Conservation (phyloP, 2,329 filamentous ascomycete species). For the Calonectria ilicicola region DNA sequence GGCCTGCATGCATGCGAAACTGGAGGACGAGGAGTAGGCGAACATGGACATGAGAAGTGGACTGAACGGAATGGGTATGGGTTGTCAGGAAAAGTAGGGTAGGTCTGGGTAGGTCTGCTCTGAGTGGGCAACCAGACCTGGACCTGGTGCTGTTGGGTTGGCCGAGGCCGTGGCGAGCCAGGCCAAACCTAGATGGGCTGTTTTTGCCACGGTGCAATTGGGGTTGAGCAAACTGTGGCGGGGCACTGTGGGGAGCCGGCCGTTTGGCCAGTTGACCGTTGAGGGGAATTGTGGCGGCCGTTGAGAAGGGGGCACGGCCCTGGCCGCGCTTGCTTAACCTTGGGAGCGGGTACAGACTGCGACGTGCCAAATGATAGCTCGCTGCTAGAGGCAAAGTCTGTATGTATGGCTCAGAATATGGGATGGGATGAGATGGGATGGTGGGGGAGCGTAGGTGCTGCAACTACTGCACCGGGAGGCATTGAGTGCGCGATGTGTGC, state of each 20-base stretch:
- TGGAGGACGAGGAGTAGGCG: slow-evolving; percentile 37
- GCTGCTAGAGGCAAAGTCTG: not conserved
- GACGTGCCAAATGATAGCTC: not conserved
- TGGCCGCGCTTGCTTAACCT: slow-evolving; percentile 36
- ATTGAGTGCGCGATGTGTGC: not conserved
- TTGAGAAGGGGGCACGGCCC: slow-evolving; percentile 45
- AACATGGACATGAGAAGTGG: slow-evolving; percentile 25
- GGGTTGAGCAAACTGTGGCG: slow-evolving; percentile 21
- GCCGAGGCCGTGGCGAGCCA: slow-evolving; percentile 26
- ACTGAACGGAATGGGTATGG: slow-evolving; percentile 2
- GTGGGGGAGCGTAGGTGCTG: not conserved
- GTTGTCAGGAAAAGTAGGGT: slow-evolving; percentile 1
- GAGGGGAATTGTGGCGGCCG: slow-evolving; percentile 41
- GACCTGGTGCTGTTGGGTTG: slow-evolving; percentile 23
- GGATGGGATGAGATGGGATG: not conserved
- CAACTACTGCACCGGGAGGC: not conserved
- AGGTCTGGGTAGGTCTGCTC: slow-evolving; percentile 14
- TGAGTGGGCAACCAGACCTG: slow-evolving; percentile 17
- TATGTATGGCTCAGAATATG: not conserved
- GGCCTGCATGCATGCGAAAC: slow-evolving; percentile 41
- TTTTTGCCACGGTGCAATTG: slow-evolving; percentile 29
- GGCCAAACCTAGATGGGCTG: slow-evolving; percentile 25
- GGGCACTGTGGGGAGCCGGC: slow-evolving; percentile 37
- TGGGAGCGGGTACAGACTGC: slow-evolving; percentile 3
- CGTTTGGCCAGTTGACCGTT: slow-evolving; percentile 31